Conservation (phyloP, 169 alveolate genomes). For the Besnoitia besnoiti region DNA sequence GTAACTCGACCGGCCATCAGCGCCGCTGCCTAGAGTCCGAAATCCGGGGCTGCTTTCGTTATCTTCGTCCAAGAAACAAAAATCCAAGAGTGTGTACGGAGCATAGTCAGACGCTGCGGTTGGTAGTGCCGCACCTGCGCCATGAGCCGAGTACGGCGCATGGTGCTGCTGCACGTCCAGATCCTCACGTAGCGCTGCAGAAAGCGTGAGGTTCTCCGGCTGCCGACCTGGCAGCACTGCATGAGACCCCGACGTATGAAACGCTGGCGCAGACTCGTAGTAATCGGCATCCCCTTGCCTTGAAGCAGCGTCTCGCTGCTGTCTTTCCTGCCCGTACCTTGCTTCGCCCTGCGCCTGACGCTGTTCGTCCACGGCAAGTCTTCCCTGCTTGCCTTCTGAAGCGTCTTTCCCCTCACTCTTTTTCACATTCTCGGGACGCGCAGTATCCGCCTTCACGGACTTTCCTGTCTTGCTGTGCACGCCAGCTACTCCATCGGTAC, state of each 20-base stretch:
- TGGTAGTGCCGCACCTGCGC: neutral
- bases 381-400: no score
- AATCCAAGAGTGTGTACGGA: conserved; percentile 12
- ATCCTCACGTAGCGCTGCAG: neutral
- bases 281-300: no score
- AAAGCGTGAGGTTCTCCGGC: neutral
- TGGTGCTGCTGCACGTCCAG: neutral
- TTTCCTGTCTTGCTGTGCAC: no score
- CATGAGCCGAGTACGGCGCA: neutral
- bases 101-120: neutral
- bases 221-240: neutral
- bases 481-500: no score
- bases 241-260: neutral
- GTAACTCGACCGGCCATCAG: neutral
- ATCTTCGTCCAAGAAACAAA: conserved; percentile 5
- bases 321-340: no score
- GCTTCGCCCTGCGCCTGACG: no score
- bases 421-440: no score
- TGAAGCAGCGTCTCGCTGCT: no score
- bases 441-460: no score
- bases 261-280: no score
- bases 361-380: no score
- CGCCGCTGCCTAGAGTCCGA: neutral
- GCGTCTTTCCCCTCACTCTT: no score
- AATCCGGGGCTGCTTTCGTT: neutral